These are phyloP conservation scores for Cucumis cinereus DNA, from an alignment of 306 rosid species.

Conservation along the genomic window DNA sequence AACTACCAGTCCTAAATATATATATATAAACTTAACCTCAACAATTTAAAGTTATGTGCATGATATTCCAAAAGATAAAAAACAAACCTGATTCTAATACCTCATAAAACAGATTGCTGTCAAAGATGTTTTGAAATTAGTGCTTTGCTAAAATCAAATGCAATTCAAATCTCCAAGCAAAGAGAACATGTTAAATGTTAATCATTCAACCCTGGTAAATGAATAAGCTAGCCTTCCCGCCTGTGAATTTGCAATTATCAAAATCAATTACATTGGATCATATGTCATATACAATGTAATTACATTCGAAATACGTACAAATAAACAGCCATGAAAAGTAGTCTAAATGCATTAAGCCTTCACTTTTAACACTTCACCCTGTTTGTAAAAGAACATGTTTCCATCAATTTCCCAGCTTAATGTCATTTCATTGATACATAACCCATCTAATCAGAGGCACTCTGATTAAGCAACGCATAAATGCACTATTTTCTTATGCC, in stretches of 20 bases:
- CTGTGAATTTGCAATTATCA: not conserved
- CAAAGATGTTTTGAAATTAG: not conserved
- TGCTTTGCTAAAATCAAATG: not conserved
- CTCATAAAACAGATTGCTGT: not conserved
- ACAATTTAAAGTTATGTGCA: not conserved
- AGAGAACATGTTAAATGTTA: not conserved
- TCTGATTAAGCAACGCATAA: not conserved
- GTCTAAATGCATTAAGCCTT: constrained; percentile 1
- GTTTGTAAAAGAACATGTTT: not conserved
- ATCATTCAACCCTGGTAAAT: not conserved
- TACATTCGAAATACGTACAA: not conserved
- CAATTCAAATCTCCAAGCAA: not conserved
- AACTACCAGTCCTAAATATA: not conserved
- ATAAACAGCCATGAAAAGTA: not conserved
- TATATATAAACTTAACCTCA: not conserved
- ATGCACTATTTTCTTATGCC: not conserved
- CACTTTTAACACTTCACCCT: not conserved
- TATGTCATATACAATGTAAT: not conserved
- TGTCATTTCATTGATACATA: not conserved
- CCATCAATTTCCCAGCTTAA: not conserved
- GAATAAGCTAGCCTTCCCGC: not conserved
- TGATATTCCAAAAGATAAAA: not conserved
- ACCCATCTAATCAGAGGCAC: not conserved
- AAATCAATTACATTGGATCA: not conserved
- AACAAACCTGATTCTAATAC: not conserved